Conservation (phyloP, 1,284 basidiomycete genomes). For the Athelia sp. region DNA sequence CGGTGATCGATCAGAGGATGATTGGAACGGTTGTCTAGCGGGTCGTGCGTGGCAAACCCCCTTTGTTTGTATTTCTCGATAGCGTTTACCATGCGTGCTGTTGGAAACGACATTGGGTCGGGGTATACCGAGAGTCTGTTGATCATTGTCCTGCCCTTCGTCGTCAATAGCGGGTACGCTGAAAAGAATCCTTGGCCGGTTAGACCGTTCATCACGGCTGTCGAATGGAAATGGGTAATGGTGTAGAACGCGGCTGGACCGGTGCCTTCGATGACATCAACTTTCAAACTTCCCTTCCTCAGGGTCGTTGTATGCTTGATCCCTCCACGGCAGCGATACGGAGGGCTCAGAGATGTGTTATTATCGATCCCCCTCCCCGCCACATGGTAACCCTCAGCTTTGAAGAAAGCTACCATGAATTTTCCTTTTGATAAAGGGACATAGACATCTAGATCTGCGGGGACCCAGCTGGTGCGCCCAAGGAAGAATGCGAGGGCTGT, state of each 20-base stretch:
- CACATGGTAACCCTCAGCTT: background rate
- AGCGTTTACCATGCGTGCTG: too few relatives aligned
- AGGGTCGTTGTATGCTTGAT: background rate
- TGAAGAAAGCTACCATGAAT: too few relatives aligned
- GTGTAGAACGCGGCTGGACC: background rate
- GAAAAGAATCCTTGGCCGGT: background rate
- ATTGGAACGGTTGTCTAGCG: too few relatives aligned
- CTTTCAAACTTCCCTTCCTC: background rate
- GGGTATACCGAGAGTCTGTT: background rate
- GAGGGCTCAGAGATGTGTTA: background rate
- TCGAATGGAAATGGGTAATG: background rate
- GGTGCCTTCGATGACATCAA: background rate
- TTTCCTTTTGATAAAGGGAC: background rate
- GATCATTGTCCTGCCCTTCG: background rate
- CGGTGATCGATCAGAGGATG: too few relatives aligned
- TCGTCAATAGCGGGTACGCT: background rate
- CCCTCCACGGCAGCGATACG: background rate
- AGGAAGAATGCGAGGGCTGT: background rate
- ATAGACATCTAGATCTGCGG: background rate
- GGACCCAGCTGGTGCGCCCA: background rate
- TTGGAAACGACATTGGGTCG: too few relatives aligned
- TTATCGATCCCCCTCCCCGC: background rate
- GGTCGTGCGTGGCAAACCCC: too few relatives aligned
- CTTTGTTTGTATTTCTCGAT: too few relatives aligned
- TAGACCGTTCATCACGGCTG: background rate